These are phyloP conservation scores for Scedosporium dehoogii DNA, from an alignment of 2,329 filamentous ascomycete species.

Conservation along the genomic window DNA sequence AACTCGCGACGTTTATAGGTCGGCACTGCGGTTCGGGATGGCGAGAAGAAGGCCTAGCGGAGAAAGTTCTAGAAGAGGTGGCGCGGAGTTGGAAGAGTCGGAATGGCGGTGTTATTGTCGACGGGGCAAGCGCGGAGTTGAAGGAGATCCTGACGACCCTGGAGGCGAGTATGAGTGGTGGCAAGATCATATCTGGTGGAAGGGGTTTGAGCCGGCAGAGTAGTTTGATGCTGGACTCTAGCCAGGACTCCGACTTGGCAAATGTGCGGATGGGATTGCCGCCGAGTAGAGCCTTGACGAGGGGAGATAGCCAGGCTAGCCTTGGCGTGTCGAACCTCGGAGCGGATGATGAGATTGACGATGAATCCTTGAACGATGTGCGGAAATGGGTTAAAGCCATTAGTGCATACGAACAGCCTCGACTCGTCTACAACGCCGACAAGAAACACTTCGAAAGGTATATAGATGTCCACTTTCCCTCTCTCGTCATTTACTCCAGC, in stretches of 20 bases:
- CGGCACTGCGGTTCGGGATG: slow-evolving; percentile 92
- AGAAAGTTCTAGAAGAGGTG: slow-evolving; percentile 84
- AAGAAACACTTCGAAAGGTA: slow-evolving; percentile 89
- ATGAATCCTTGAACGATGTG: slow-evolving; percentile 55
- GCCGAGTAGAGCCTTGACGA: slow-evolving; percentile 30
- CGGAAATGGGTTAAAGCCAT: slow-evolving; percentile 78
- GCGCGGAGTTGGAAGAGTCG: slow-evolving; percentile 86
- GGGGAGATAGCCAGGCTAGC: slow-evolving; percentile 57
- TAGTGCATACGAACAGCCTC: slow-evolving; percentile 76
- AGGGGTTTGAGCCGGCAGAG: slow-evolving; percentile 51
- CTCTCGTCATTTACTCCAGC: not conserved
- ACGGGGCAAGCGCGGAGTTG: slow-evolving; percentile 65
- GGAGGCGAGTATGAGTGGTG: slow-evolving; percentile 84
- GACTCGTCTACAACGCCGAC: slow-evolving; percentile 61
- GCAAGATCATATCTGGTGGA: slow-evolving; percentile 48
- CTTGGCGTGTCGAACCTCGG: slow-evolving; percentile 49
- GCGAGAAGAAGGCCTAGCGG: slow-evolving; percentile 89
- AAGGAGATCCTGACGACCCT: slow-evolving; percentile 75
- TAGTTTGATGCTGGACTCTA: slow-evolving; percentile 51
- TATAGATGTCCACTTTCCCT: slow-evolving; percentile 6
- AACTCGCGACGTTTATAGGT: slow-evolving; percentile 81
- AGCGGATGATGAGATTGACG: slow-evolving; percentile 46
- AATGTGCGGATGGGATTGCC: slow-evolving; percentile 48
- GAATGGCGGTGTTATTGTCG: slow-evolving; percentile 83
- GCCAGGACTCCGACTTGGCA: slow-evolving; percentile 38